Conservation (phyloP, 768 basidiomycete genomes). For the Mycena vitilis region DNA sequence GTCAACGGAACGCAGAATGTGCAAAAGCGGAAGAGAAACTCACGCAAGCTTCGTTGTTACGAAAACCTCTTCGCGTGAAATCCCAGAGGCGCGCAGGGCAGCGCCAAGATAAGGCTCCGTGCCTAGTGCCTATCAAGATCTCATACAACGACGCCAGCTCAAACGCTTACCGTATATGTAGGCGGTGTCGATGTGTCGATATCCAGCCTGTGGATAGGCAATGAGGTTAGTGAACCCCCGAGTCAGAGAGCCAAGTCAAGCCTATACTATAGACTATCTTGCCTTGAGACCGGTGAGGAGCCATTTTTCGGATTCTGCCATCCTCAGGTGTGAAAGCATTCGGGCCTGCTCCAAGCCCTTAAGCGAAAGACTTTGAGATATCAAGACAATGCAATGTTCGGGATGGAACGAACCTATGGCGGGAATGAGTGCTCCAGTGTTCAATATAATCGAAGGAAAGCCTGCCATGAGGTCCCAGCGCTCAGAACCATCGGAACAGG, state of each 20-base stretch:
- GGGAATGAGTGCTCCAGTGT: conserved; percentile 5
- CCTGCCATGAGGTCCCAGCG: neutral
- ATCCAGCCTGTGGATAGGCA: conserved; percentile 46
- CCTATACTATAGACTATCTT: no score
- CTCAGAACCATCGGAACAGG: no score
- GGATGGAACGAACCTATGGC: neutral
- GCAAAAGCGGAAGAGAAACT: conserved; percentile 22
- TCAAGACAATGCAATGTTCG: no score
- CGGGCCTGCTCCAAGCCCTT: conserved; percentile 20
- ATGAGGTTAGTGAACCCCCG: no score
- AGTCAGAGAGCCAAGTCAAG: no score
- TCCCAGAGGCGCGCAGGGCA: conserved; percentile 59
- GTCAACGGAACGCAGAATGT: neutral
- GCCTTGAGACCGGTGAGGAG: conserved; percentile 46
- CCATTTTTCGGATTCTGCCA: conserved; percentile 51
- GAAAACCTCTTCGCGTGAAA: conserved; percentile 61
- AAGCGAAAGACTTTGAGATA: no score
- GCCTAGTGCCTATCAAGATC: conserved; percentile 27
- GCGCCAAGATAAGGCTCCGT: conserved; percentile 58
- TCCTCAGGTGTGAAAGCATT: conserved; percentile 42
- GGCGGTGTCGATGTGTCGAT: conserved; percentile 57
- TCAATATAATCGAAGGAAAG: neutral
- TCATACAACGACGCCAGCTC: neutral
- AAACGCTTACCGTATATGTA: conserved; percentile 43
- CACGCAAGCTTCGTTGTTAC: conserved; percentile 63